Evolutionary conservation across 768 basidiomycete genomes (phyloP).

Genomic region (Chalciporus piperatus): DNA sequence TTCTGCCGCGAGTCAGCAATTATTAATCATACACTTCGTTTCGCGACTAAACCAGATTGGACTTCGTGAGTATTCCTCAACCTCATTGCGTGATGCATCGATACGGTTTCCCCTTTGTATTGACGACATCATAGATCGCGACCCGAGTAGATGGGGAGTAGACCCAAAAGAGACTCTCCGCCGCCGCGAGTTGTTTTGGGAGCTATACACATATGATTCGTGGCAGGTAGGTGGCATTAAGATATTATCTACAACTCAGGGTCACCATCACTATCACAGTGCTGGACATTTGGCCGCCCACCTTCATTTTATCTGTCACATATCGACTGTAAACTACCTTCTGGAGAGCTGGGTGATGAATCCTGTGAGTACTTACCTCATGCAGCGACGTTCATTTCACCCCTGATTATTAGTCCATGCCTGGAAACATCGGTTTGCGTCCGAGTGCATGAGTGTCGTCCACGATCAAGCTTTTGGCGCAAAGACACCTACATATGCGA

Average conservation of each 20-base stretch:
- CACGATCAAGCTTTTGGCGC: conserved; percentile 74
- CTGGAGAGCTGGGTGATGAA: conserved; percentile 49
- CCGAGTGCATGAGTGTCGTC: conserved; percentile 66
- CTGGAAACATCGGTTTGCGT: conserved; percentile 69
- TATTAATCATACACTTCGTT: conserved; percentile 3
- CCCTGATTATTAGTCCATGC: conserved; percentile 45
- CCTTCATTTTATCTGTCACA: conserved; percentile 67
- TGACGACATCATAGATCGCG: conserved; percentile 47
- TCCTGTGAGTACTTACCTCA: conserved; percentile 45
- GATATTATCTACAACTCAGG: conserved; percentile 21
- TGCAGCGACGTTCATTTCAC: background rate
- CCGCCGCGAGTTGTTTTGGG: conserved; percentile 70
- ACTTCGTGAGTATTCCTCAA: conserved; percentile 48
- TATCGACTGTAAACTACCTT: conserved; percentile 64
- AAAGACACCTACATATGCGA: conserved; percentile 64
- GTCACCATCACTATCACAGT: conserved; percentile 40
- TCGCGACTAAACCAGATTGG: conserved; percentile 49
- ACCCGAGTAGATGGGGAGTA: conserved; percentile 64
- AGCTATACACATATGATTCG: conserved; percentile 40
- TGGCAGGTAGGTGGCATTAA: conserved; percentile 27
- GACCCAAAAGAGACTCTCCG: conserved; percentile 56
- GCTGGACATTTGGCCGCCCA: conserved; percentile 66
- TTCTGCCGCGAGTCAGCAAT: background rate
- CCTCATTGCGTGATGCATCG: background rate
- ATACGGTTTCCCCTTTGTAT: conserved; percentile 3